A percentile compares a stretch with the other conserved stretches of the same genome.
Evolutionary conservation across 768 basidiomycete genomes (phyloP).

Genomic region (Nidularia pulvinata): DNA sequence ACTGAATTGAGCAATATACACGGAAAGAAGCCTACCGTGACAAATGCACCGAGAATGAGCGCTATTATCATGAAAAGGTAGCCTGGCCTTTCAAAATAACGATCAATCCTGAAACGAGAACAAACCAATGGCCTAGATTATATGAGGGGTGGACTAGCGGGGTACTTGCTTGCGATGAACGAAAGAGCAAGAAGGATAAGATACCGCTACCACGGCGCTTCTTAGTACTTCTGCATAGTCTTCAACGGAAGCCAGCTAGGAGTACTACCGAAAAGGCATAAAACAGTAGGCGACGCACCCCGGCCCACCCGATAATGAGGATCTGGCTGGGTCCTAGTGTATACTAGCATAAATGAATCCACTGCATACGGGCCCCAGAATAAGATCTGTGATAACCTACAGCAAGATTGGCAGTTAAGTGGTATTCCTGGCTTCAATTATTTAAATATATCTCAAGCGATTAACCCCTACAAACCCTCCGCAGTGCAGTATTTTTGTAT

Average conservation of each 20-base stretch:
- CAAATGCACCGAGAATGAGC: constrained; percentile 45
- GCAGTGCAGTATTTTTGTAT: no score
- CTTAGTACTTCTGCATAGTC: constrained; percentile 60
- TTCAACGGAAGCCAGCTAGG: constrained; percentile 6
- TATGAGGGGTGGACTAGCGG: neutral
- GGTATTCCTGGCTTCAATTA: no score
- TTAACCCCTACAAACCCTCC: no score
- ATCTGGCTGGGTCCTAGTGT: constrained; percentile 45
- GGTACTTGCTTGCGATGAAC: constrained; percentile 50
- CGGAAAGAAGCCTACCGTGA: constrained; percentile 21
- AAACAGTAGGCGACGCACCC: constrained; percentile 19
- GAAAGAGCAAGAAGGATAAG: constrained; percentile 40
- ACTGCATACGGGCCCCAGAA: constrained; percentile 57
- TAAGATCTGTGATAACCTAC: constrained; percentile 25
- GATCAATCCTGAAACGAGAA: constrained; percentile 39
- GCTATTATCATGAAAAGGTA: constrained; percentile 60
- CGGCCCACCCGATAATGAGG: constrained; percentile 48
- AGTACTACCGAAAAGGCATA: neutral
- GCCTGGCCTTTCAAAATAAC: constrained; percentile 61
- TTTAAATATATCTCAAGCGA: no score
- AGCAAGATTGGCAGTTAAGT: constrained; percentile 45
- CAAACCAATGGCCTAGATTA: no score
- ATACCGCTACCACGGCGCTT: constrained; percentile 68
- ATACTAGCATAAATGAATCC: constrained; percentile 48
- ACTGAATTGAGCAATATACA: neutral